phyloP scores from a whole-genome alignment of 495 filamentous ascomycete species.

The Trichodelitschia bisporula region DNA sequence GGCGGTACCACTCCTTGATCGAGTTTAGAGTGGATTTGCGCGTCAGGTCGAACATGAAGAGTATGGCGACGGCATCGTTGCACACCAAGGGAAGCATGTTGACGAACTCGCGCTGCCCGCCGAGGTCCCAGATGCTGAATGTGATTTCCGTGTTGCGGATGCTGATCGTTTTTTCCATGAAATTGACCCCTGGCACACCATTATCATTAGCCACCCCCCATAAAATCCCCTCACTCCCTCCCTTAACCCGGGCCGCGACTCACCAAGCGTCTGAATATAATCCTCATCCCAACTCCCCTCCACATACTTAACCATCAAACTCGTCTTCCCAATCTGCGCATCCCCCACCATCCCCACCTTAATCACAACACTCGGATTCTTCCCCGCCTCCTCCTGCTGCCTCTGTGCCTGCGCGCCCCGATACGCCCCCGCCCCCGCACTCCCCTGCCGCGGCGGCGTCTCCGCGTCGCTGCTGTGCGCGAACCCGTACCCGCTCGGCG shows the following conservation, averaged over 20 bases:
- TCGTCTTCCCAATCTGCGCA: constrained; percentile 97
- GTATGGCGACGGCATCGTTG: constrained; percentile 92
- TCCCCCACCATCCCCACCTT: constrained; percentile 99
- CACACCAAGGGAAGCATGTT: constrained; percentile 98
- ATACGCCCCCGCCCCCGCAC: constrained; percentile 5
- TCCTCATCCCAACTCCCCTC: constrained; percentile 99
- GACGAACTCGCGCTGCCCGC: constrained; percentile 93
- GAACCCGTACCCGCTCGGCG: constrained; percentile 1
- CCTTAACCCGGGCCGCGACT: constrained; percentile 7
- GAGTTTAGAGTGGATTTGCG: constrained; percentile 94
- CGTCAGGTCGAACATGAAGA: constrained; percentile 98
- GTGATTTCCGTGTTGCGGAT: constrained; percentile 99
- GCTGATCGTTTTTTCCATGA: constrained; percentile 99
- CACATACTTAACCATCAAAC: constrained; percentile 97
- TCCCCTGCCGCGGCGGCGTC: neutral
- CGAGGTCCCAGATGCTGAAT: constrained; percentile 97
- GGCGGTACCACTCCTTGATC: constrained; percentile 98
- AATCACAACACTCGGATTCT: constrained; percentile 81
- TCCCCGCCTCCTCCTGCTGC: constrained; percentile 20
- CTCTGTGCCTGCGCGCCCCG: no score
- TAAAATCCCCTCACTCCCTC: no score
- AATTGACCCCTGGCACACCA: constrained; percentile 50
- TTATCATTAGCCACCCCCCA: neutral
- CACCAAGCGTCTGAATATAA: constrained; percentile 94
- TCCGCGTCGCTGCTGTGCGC: constrained; percentile 4